These are phyloP conservation scores for Daldinia eschscholtzii DNA, from an alignment of 2,329 filamentous ascomycete genomes.

Conservation along the genomic window DNA sequence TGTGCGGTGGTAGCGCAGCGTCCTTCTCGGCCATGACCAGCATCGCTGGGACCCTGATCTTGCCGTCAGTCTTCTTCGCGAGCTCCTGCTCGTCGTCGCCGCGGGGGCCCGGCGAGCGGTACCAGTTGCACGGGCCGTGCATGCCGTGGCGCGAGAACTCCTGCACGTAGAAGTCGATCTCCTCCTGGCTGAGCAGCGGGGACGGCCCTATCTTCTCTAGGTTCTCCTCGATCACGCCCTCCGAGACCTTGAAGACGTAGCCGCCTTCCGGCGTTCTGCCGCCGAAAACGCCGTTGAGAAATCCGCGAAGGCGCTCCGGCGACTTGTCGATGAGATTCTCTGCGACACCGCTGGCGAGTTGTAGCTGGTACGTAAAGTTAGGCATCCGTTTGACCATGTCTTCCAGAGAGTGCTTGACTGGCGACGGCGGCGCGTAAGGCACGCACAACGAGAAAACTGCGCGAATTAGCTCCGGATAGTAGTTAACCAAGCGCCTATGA, in stretches of 20 bases:
- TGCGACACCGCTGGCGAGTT: conserved; percentile 77
- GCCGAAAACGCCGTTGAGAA: conserved; percentile 79
- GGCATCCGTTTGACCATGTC: conserved; percentile 70
- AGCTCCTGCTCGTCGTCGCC: conserved; percentile 78
- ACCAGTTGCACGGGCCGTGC: conserved; percentile 88
- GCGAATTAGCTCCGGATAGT: conserved; percentile 78
- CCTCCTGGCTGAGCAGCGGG: conserved; percentile 73
- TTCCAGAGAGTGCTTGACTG: conserved; percentile 68
- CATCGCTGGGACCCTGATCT: conserved; percentile 73
- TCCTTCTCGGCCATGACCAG: conserved; percentile 82
- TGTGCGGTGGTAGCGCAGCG: conserved; percentile 75
- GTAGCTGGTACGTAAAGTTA: conserved; percentile 87
- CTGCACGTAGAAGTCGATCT: conserved; percentile 81
- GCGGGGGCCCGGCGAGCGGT: conserved; percentile 80
- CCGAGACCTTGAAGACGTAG: conserved; percentile 67
- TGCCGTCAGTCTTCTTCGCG: conserved; percentile 70
- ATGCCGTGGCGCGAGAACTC: conserved; percentile 80
- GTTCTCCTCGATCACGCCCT: conserved; percentile 74
- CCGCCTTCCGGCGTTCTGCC: conserved; percentile 69
- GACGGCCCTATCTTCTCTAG: conserved; percentile 69
- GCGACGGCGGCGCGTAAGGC: conserved; percentile 71
- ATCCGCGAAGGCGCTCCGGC: conserved; percentile 71
- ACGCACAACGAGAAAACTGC: conserved; percentile 86
- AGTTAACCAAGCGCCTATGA: conserved; percentile 72
- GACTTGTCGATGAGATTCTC: conserved; percentile 68